Evolutionary conservation across 805 yeast species (phyloP).

Genomic region (Kazachstania taianensis): DNA sequence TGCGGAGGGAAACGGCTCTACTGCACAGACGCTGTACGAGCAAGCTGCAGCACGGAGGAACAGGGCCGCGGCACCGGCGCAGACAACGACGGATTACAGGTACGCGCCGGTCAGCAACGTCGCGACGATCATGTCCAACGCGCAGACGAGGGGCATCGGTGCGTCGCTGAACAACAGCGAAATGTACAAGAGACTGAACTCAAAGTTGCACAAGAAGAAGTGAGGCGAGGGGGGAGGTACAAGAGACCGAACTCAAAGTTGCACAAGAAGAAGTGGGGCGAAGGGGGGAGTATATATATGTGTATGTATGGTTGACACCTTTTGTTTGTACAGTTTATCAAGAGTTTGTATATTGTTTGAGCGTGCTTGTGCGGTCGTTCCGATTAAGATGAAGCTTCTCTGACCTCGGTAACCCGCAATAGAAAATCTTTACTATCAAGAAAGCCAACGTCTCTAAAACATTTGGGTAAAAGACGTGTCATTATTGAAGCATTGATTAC

Average conservation of each 20-base stretch:
- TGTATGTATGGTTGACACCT: too few species aligned
- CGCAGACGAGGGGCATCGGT: slow-evolving; percentile 39
- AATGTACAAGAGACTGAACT: slow-evolving; percentile 67
- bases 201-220: slow-evolving; percentile 28
- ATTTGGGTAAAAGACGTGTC: slow-evolving; percentile 20
- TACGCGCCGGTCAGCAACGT: slow-evolving; percentile 77
- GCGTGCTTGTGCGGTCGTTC: too few species aligned
- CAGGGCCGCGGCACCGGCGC: slow-evolving; percentile 93
- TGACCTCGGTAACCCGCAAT: too few species aligned
- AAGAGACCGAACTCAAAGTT: slow-evolving; percentile 53
- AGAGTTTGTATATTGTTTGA: too few species aligned
- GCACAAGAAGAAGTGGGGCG: slow-evolving; percentile 19
- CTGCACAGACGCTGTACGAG: slow-evolving; percentile 60
- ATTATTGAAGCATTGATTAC: slow-evolving; percentile 14
- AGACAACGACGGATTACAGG: slow-evolving; percentile 77
- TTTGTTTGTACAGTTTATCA: too few species aligned
- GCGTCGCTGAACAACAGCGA: slow-evolving; percentile 54
- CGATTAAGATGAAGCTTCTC: too few species aligned
- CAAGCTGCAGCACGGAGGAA: slow-evolving; percentile 85
- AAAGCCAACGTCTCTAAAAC: slow-evolving; percentile 19
- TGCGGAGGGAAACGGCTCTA: slow-evolving; percentile 18
- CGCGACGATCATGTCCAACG: slow-evolving; percentile 31
- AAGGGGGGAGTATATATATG: slow-evolving; percentile 23
- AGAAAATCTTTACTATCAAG: slow-evolving; percentile 16
- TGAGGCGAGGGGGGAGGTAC: slow-evolving; percentile 1